A percentile compares a stretch with the other conserved stretches of the same genome.
Conservation (phyloP, 371 early-diverging fungal genomes). For the Umbelopsis sp. region DNA sequence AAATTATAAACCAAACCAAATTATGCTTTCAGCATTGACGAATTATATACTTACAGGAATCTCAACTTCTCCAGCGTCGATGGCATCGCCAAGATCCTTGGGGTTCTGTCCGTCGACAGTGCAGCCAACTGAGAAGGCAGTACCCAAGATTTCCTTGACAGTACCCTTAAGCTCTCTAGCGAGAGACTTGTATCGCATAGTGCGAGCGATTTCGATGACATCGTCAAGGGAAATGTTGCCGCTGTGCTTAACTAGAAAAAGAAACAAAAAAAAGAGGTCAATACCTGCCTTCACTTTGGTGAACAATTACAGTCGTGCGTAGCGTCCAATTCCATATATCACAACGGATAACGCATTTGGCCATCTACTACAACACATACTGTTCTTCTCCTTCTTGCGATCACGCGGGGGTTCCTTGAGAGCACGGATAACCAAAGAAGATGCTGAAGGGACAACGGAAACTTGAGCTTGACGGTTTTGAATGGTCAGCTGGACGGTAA, state of each 20-base stretch:
- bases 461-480: conserved; percentile 99
- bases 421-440: conserved; percentile 95
- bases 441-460: conserved; percentile 94
- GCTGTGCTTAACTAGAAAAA: conserved; percentile 76
- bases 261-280: neutral
- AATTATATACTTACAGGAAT: conserved; percentile 60
- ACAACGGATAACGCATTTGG: conserved; percentile 17
- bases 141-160: conserved; percentile 97
- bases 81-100: conserved; percentile 27
- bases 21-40: no score
- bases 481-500: conserved; percentile 95
- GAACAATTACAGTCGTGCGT: conserved; percentile 8
- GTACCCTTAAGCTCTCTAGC: conserved; percentile 89
- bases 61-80: conserved; percentile 71
- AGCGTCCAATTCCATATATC: conserved; percentile 20
- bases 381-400: conserved; percentile 99
- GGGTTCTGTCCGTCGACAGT: conserved; percentile 44
- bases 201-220: conserved; percentile 97
- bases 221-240: conserved; percentile 93
- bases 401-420: conserved; percentile 98
- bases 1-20: neutral
- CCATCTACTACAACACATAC: conserved; percentile 33
- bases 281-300: neutral
- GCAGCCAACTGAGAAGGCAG: conserved; percentile 96
- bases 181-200: conserved; percentile 93